Evolutionary conservation across 192 early-diverging fungal genomes (phyloP).

Genomic region (Coemansia sp.): DNA sequence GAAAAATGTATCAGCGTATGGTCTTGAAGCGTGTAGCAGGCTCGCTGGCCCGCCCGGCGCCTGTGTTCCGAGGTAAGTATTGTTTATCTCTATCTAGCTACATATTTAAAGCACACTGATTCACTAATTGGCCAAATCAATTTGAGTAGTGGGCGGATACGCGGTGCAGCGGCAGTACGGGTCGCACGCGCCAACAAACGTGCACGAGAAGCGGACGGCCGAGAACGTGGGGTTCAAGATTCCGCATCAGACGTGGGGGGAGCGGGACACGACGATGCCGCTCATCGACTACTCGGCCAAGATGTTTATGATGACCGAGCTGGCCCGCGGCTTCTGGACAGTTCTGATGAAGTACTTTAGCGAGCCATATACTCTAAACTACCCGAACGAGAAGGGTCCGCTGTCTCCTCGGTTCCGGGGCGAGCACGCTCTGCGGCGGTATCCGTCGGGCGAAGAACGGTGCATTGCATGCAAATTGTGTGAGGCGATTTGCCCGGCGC

Average conservation of each 20-base stretch:
- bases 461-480: constrained; percentile 99
- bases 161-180: constrained; percentile 21
- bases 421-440: constrained; percentile 93
- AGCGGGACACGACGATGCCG: constrained; percentile 49
- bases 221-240: constrained; percentile 44
- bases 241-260: constrained; percentile 46
- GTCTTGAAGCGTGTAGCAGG: constrained; percentile 32
- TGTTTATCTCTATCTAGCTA: background rate
- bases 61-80: constrained; percentile 12
- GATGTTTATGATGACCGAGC: constrained; percentile 87
- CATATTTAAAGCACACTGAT: background rate
- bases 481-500: constrained; percentile 96
- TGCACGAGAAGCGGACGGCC: constrained; percentile 31
- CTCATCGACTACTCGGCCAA: constrained; percentile 67
- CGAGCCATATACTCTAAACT: constrained; percentile 93
- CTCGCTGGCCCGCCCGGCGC: constrained; percentile 24
- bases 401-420: constrained; percentile 92
- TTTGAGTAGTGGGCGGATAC: constrained; percentile 6
- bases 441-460: constrained; percentile 95
- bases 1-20: constrained; percentile 40
- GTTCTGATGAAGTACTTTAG: constrained; percentile 92
- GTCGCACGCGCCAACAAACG: constrained; percentile 39
- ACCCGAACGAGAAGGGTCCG: constrained; percentile 94
- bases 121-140: background rate
- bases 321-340: constrained; percentile 88